A percentile compares a stretch with the other conserved stretches of the same genome.
These are phyloP conservation scores for Tetracentron sinense DNA, from an alignment of 164 flowering plant species.

Conservation along the genomic window DNA sequence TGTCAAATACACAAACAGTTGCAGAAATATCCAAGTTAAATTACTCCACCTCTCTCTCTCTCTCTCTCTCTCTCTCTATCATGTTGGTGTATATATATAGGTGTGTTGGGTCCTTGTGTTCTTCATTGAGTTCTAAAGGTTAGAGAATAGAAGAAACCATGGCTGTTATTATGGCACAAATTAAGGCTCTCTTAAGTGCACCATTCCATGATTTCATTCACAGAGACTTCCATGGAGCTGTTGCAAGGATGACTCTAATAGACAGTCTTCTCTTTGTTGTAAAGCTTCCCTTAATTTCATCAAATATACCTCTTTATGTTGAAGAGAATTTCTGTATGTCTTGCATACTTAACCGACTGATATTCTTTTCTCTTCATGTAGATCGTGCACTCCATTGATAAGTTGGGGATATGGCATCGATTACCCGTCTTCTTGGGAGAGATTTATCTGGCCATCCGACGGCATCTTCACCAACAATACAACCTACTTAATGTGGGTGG, in stretches of 20 bases:
- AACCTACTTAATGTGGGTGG: constrained; percentile 39
- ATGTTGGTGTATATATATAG: no score
- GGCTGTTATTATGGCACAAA: background rate
- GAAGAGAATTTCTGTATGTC: no score
- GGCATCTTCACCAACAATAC: constrained; percentile 34
- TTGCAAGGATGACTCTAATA: constrained; percentile 28
- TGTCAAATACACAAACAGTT: no score
- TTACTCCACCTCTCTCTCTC: no score
- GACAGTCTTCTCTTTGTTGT: constrained; percentile 36
- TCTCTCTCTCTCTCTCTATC: no score
- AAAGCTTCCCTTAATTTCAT: background rate
- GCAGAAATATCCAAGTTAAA: no score
- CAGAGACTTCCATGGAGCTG: constrained; percentile 32
- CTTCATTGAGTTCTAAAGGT: no score
- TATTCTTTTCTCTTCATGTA: constrained; percentile 12
- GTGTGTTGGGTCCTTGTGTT: no score
- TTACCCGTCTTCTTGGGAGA: constrained; percentile 42
- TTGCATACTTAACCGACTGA: no score
- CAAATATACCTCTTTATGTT: no score
- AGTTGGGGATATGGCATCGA: constrained; percentile 33
- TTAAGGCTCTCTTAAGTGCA: constrained; percentile 14
- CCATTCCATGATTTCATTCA: constrained; percentile 28
- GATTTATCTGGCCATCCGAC: constrained; percentile 28
- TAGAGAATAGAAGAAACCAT: no score
- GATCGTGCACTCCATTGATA: constrained; percentile 35